Evolutionary conservation across 495 filamentous ascomycete species (phyloP).

Genomic region (Penicillium cataractarum): DNA sequence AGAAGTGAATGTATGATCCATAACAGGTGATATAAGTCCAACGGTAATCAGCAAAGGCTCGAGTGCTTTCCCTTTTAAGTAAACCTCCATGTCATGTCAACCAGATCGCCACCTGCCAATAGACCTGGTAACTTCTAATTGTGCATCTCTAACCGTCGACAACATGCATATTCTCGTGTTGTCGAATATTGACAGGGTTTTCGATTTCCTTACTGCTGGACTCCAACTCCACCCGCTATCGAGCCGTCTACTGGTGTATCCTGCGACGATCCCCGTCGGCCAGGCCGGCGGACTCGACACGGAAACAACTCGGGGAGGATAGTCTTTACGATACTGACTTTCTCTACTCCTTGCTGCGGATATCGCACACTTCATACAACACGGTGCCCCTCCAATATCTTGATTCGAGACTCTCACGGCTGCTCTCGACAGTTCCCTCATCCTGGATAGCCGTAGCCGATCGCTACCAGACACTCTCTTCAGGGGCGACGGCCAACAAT

Average conservation of each 20-base stretch:
- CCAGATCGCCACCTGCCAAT: background rate
- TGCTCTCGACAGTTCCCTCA: background rate
- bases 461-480: slow-evolving; percentile 1
- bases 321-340: background rate
- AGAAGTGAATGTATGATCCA: too few species aligned
- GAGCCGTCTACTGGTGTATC: background rate
- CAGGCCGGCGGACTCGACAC: slow-evolving; percentile 1
- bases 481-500: slow-evolving; percentile 5
- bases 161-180: background rate
- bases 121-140: too few species aligned
- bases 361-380: background rate
- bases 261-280: slow-evolving; percentile 3
- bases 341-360: background rate
- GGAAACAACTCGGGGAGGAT: background rate
- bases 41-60: too few species aligned
- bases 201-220: too few species aligned
- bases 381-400: background rate
- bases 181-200: too few species aligned
- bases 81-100: background rate
- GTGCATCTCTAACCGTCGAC: background rate
- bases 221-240: background rate
- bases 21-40: too few species aligned
- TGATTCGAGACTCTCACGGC: background rate
- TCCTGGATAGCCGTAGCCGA: slow-evolving; percentile 3
- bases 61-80: too few species aligned